These are phyloP conservation scores for Luvunga scandens DNA, from an alignment of 345 rosid genomes.

Conservation along the genomic window DNA sequence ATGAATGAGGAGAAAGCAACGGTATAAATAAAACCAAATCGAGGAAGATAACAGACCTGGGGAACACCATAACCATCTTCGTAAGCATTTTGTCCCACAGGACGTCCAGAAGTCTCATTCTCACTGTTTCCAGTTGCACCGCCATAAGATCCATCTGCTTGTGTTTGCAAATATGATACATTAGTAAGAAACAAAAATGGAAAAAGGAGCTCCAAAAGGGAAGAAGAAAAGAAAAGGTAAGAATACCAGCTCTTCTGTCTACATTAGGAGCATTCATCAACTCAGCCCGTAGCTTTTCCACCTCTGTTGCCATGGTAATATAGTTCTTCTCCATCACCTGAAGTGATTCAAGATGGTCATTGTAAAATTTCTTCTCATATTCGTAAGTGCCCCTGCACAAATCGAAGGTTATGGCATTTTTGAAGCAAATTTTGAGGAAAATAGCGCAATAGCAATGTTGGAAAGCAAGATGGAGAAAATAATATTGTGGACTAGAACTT, in stretches of 20 bases:
- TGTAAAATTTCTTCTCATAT: conserved; percentile 79
- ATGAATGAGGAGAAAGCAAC: not conserved
- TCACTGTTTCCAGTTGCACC: conserved; percentile 45
- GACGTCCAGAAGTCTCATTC: conserved; percentile 51
- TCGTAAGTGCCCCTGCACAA: conserved; percentile 80
- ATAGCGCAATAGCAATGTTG: not conserved
- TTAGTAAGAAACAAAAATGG: not conserved
- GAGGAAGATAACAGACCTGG: conserved; percentile 50
- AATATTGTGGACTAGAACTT: not conserved
- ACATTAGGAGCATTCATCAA: conserved; percentile 51
- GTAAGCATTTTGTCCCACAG: conserved; percentile 44
- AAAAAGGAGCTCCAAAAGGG: conserved; percentile 5
- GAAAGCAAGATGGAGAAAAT: not conserved
- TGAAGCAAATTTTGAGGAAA: not conserved
- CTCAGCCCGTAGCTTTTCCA: conserved; percentile 88
- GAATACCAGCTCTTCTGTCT: conserved; percentile 60
- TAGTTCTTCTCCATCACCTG: conserved; percentile 92
- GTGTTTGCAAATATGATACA: conserved; percentile 19
- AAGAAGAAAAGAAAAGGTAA: not conserved
- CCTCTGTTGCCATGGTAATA: conserved; percentile 81
- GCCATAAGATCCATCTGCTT: conserved; percentile 60
- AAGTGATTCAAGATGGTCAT: conserved; percentile 89
- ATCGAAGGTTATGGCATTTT: not conserved
- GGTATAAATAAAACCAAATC: not conserved
- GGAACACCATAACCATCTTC: conserved; percentile 52